Evolutionary conservation across 2,329 filamentous ascomycete genomes (phyloP).

Genomic region (Macrophomina tecta): DNA sequence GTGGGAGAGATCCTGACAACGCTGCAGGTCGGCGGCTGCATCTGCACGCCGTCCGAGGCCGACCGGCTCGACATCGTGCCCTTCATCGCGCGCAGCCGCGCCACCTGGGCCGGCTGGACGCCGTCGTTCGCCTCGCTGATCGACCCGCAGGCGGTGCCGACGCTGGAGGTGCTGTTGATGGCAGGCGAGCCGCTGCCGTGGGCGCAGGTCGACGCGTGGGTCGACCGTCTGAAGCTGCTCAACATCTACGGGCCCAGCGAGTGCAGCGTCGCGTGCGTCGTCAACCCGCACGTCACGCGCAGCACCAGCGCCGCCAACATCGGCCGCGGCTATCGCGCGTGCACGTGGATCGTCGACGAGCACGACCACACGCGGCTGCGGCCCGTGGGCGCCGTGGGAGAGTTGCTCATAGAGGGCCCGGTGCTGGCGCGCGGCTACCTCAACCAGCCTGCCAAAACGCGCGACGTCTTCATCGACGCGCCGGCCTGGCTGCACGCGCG

Average conservation of each 20-base stretch:
- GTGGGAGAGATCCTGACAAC: slow-evolving; percentile 43
- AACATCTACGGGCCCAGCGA: background rate
- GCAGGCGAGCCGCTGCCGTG: slow-evolving; percentile 40
- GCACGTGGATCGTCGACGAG: slow-evolving; percentile 41
- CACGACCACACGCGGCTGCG: slow-evolving; percentile 36
- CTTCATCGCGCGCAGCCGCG: slow-evolving; percentile 82
- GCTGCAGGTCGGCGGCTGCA: slow-evolving; percentile 47
- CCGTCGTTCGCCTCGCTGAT: slow-evolving; percentile 83
- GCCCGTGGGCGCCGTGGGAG: slow-evolving; percentile 50
- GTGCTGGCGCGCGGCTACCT: slow-evolving; percentile 49
- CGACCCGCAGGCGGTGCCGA: slow-evolving; percentile 69
- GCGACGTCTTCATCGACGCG: slow-evolving; percentile 42
- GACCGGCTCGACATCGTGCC: slow-evolving; percentile 56
- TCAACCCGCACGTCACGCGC: too few relatives aligned
- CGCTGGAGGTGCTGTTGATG: slow-evolving; percentile 34
- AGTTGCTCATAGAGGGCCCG: slow-evolving; percentile 66
- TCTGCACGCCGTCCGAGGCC: slow-evolving; percentile 44
- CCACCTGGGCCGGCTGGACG: slow-evolving; percentile 63
- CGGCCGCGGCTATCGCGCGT: slow-evolving; percentile 27
- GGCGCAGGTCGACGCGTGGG: slow-evolving; percentile 30
- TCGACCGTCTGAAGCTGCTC: background rate
- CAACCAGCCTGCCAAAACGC: slow-evolving; percentile 29
- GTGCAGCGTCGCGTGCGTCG: slow-evolving; percentile 27
- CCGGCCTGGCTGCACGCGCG: slow-evolving; percentile 40
- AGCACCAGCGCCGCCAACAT: slow-evolving; percentile 8